Conservation (phyloP, 352 stramenopile genomes). For the Globisporangium nunn region DNA sequence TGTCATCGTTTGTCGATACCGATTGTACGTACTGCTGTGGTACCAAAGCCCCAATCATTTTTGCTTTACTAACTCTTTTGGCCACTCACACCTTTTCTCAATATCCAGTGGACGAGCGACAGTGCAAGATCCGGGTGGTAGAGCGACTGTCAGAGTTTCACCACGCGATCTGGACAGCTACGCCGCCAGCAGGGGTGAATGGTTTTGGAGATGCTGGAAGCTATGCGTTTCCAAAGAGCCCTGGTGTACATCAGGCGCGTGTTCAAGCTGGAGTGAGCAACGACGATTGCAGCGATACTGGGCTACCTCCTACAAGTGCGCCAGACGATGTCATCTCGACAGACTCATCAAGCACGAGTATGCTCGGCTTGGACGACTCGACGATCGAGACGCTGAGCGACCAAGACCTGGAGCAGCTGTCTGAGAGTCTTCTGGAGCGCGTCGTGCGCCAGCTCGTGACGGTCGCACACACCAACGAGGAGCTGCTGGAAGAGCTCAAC, state of each 20-base stretch:
- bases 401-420: conserved; percentile 68
- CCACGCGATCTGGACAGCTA: conserved; percentile 59
- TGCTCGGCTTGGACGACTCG: conserved; percentile 39
- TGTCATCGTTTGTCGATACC: conserved; percentile 67
- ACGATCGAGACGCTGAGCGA: conserved; percentile 76
- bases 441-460: conserved; percentile 79
- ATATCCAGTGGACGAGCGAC: conserved; percentile 65
- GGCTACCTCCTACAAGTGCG: background rate
- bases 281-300: background rate
- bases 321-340: background rate
- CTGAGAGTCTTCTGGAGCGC: conserved; percentile 75
- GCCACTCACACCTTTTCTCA: too few relatives aligned
- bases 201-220: too few relatives aligned
- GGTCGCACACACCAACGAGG: conserved; percentile 68
- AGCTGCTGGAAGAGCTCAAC: conserved; percentile 82
- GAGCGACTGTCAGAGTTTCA: conserved; percentile 81
- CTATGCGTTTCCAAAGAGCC: background rate
- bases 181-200: conserved; percentile 12
- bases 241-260: background rate
- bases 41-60: background rate
- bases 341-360: conserved; percentile 1
- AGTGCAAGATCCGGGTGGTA: conserved; percentile 86
- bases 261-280: background rate
- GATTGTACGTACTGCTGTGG: conserved; percentile 30
- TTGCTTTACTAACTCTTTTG: conserved; percentile 5